phyloP scores from a whole-genome alignment of 1,139 yeast genomes.

The Diutina mesorugosa region DNA sequence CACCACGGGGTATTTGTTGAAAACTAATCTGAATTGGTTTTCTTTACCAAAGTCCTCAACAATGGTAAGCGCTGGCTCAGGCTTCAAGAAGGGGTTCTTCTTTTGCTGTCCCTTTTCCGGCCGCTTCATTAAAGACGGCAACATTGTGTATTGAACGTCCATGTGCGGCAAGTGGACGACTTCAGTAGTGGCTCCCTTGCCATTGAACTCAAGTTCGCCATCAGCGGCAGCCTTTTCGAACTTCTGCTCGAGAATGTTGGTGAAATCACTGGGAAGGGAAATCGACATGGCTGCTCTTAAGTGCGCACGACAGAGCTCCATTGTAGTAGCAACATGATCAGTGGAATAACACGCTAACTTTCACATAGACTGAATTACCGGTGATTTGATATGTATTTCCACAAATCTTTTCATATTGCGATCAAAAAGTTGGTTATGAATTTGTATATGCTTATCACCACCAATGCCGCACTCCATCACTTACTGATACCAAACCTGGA shows the following conservation, averaged over 20 bases:
- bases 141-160: conserved; percentile 14
- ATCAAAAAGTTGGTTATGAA: not conserved
- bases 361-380: not conserved
- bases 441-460: not conserved
- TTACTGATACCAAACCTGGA: not conserved
- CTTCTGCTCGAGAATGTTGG: conserved; percentile 10
- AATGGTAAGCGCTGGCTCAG: conserved; percentile 67
- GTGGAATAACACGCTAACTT: not conserved
- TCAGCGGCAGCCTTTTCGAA: conserved; percentile 16
- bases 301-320: not conserved
- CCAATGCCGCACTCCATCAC: not conserved
- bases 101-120: conserved; percentile 35
- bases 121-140: conserved; percentile 37
- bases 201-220: conserved; percentile 18
- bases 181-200: conserved; percentile 7
- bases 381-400: too few species aligned
- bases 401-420: too few species aligned
- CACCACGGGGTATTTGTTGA: conserved; percentile 79
- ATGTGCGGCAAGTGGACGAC: conserved; percentile 9
- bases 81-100: conserved; percentile 64
- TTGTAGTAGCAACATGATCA: not conserved
- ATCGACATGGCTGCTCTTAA: not conserved
- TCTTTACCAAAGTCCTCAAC: conserved; percentile 28
- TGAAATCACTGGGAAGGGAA: conserved; percentile 8
- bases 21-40: conserved; percentile 47